Evolutionary conservation across 2,329 filamentous ascomycete species (phyloP).

Genomic region (Elsinoe fawcettii): DNA sequence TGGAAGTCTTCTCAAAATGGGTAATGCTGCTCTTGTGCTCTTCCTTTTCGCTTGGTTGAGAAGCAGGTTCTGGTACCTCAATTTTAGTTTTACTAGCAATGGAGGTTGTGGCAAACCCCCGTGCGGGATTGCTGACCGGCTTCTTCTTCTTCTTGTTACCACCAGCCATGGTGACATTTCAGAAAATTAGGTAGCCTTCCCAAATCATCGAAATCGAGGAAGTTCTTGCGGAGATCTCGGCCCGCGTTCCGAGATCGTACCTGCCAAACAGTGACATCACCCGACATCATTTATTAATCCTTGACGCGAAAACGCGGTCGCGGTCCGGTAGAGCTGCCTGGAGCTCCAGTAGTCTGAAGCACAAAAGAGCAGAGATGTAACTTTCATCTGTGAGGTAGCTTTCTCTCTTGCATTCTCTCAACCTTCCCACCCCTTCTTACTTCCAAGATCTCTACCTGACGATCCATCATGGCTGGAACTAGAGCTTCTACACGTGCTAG

Average conservation of each 20-base stretch:
- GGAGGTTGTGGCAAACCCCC: slow-evolving; percentile 91
- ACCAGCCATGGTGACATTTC: background rate
- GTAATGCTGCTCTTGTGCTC: slow-evolving; percentile 14
- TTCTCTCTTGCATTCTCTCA: background rate
- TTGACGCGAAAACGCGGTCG: slow-evolving; percentile 8
- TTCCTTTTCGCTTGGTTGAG: slow-evolving; percentile 22
- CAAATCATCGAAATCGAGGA: background rate
- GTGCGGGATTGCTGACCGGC: slow-evolving; percentile 72
- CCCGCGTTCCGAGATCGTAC: slow-evolving; percentile 7
- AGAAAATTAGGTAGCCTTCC: background rate
- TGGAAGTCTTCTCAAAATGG: slow-evolving; percentile 25
- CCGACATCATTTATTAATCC: background rate
- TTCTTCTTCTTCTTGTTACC: slow-evolving; percentile 81
- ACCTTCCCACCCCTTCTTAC: too few species aligned
- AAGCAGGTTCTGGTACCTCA: slow-evolving; percentile 26
- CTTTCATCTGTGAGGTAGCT: background rate
- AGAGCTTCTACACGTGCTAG: slow-evolving; percentile 25
- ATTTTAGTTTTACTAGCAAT: slow-evolving; percentile 64
- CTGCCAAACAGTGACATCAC: slow-evolving; percentile 8
- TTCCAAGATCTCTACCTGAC: background rate
- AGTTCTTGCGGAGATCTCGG: background rate
- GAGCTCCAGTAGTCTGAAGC: background rate
- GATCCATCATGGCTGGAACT: slow-evolving; percentile 25
- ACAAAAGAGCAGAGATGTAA: background rate
- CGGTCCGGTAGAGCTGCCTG: slow-evolving; percentile 6